Evolutionary conservation across 2,329 filamentous ascomycete species (phyloP).

Genomic region (Diaporthe citri): DNA sequence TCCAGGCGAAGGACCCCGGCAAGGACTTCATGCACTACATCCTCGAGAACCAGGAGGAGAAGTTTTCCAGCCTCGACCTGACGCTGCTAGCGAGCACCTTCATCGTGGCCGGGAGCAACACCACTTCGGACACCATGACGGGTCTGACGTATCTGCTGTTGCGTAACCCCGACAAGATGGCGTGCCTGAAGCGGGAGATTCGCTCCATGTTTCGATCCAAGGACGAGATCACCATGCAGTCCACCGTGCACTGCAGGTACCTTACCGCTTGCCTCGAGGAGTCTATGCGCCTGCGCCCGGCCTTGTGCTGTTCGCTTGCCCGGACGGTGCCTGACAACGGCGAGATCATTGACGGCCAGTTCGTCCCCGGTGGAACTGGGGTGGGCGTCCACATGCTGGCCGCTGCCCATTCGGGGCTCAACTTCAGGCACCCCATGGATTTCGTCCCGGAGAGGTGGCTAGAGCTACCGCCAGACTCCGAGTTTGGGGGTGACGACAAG

Average conservation of each 20-base stretch:
- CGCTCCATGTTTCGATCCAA: constrained; percentile 44
- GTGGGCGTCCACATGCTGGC: constrained; percentile 49
- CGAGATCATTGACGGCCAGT: constrained; percentile 44
- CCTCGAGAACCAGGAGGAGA: constrained; percentile 40
- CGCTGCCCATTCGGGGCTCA: constrained; percentile 47
- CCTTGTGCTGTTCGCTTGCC: constrained; percentile 43
- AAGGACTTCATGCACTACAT: constrained; percentile 43
- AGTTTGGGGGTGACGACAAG: constrained; percentile 24
- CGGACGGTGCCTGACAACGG: constrained; percentile 39
- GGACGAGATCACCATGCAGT: constrained; percentile 46
- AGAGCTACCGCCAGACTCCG: constrained; percentile 37
- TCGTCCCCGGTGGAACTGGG: constrained; percentile 47
- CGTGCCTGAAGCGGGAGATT: constrained; percentile 46
- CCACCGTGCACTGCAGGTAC: constrained; percentile 46
- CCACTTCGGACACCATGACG: constrained; percentile 57
- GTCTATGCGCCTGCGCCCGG: constrained; percentile 47
- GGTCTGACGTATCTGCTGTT: constrained; percentile 49
- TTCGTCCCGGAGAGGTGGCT: constrained; percentile 56
- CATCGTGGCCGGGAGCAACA: constrained; percentile 62
- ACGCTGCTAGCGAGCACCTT: constrained; percentile 42
- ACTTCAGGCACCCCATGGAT: constrained; percentile 48
- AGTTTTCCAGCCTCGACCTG: constrained; percentile 40
- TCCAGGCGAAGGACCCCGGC: constrained; percentile 35
- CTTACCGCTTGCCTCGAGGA: constrained; percentile 50
- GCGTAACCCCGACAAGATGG: constrained; percentile 44